Conservation (phyloP, 257 asterid species). For the Cinchona pubescens region DNA sequence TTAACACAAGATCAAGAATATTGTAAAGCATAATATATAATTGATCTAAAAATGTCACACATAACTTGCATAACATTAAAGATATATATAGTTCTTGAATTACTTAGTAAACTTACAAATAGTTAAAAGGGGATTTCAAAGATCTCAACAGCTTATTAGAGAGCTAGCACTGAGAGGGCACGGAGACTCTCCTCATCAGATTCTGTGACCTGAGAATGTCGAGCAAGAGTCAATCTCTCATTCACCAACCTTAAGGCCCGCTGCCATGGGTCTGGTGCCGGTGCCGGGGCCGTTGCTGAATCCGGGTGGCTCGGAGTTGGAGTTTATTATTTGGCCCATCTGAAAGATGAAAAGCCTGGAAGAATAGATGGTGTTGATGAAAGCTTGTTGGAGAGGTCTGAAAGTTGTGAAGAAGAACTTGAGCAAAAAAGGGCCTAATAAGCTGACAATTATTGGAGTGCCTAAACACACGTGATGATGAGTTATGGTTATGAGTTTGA, state of each 20-base stretch:
- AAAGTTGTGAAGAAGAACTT: constrained; percentile 40
- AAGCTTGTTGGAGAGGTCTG: constrained; percentile 40
- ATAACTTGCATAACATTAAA: not conserved
- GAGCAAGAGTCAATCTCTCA: constrained; percentile 35
- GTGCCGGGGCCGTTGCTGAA: constrained; percentile 9
- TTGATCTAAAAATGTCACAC: not conserved
- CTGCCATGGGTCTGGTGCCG: constrained; percentile 50
- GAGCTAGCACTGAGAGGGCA: constrained; percentile 46
- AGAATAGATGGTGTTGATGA: constrained; percentile 22
- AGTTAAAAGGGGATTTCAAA: not conserved
- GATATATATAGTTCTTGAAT: not conserved
- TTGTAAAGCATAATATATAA: not conserved
- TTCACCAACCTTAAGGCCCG: constrained; percentile 51
- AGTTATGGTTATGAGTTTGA: constrained; percentile 23
- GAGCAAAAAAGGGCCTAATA: constrained; percentile 52
- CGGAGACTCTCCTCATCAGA: constrained; percentile 52
- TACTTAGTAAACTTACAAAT: not conserved
- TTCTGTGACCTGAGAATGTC: constrained; percentile 30
- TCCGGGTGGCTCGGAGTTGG: constrained; percentile 15
- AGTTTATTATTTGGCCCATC: constrained; percentile 44
- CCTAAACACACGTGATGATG: constrained; percentile 17
- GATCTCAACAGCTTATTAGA: not conserved
- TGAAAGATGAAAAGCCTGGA: constrained; percentile 53
- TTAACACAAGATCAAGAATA: not conserved
- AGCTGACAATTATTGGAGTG: constrained; percentile 32